Percentiles rank a stretch among this genome's conserved stretches.
These are phyloP conservation scores for Xylaria sp. DNA, from an alignment of 2,329 filamentous ascomycete genomes.

Conservation along the genomic window DNA sequence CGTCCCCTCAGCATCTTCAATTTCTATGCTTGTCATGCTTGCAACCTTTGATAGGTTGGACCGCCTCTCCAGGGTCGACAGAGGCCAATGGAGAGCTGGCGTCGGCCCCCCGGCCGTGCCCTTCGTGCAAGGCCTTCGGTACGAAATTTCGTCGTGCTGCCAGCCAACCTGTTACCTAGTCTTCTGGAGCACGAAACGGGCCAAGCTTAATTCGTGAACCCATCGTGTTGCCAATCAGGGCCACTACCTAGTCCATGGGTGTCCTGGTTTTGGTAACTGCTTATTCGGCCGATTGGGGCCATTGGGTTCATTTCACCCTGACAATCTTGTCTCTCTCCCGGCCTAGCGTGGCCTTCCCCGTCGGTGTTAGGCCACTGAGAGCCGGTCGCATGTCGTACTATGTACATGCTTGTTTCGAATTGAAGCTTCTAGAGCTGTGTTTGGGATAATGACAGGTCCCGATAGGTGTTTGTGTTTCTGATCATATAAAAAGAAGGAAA, in stretches of 20 bases:
- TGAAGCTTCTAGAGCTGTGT: not conserved
- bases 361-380: not conserved
- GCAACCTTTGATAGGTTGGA: no score
- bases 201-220: not conserved
- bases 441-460: no score
- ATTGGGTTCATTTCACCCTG: conserved; percentile 27
- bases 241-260: conserved; percentile 15
- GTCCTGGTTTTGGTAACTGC: conserved; percentile 25
- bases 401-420: conserved; percentile 13
- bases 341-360: not conserved
- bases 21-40: no score
- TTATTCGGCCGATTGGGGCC: conserved; percentile 28
- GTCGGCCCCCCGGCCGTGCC: not conserved
- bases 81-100: not conserved
- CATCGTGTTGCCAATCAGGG: conserved; percentile 20
- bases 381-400: conserved; percentile 2
- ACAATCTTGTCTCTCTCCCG: conserved; percentile 16
- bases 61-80: not conserved
- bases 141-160: not conserved
- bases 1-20: not conserved
- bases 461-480: no score
- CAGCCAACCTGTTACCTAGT: not conserved
- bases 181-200: no score
- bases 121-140: not conserved
- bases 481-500: no score